Evolutionary conservation across 495 filamentous ascomycete species (phyloP), one percentile per base, ranked within the genome.

Genomic region (Cetradonia linearis): DNA sequence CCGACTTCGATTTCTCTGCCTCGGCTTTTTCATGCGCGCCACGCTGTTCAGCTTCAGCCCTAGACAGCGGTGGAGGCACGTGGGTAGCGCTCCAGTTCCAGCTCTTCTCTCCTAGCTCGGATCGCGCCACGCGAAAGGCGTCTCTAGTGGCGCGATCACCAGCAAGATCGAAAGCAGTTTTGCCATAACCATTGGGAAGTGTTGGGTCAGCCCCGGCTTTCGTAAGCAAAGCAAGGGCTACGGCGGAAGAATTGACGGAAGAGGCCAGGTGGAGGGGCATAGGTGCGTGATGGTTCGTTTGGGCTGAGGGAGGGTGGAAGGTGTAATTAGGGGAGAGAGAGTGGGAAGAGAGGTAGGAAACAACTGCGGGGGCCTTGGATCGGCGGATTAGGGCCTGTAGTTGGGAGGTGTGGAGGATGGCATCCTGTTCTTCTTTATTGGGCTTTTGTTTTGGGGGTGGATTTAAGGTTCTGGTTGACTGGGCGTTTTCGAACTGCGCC

Each of bases 101-200:
- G 6, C 68, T 70, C 6, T 54, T 48, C 25, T 70, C 64, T 3
- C 91, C 91, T 1, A 96, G 76, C 66, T 92, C 86, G 49, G 79
- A 76, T 10, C 93, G 84, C 1, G 91, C 89, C 27, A 96, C 78
- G 4, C 94, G 86, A 75, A 98, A 98, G 5, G 90, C 88, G 66
- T 97, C 92, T 1, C 93, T 82, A 0, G 91, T 95, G 3, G 85
- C 74, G 2, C 91, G 81, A 69, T 97, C 89, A 34, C 94, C 89
- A 11, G 88, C 82, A 5, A 97, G 79, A 44, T 94, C 89, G 69
- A 95, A 97, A 0, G 93, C 72, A 0, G 89, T 86, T 66, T 84
- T 86, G 23, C 84, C 87, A 38, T 82, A 79, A 11, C 66, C 69
- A 69, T 86, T 97, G 13, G 69, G 65, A 4, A 83, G 16, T 0